phyloP scores from a whole-genome alignment of 306 rosid genomes.

The Quercus dentata region DNA sequence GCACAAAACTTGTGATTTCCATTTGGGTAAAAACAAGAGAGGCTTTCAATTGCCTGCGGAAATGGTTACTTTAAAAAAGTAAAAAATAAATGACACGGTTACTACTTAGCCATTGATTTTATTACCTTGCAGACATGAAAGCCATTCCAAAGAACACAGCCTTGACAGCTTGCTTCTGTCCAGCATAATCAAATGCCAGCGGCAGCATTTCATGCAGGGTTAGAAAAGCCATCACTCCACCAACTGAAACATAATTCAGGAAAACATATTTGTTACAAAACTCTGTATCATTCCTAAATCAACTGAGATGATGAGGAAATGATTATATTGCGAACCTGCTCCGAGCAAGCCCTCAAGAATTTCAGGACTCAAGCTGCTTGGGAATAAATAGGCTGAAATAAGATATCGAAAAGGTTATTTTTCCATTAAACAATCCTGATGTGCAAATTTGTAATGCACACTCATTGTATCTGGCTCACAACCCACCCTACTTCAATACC shows the following conservation, averaged over 20 bases:
- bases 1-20: not conserved
- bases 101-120: slow-evolving; percentile 19
- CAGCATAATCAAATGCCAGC: slow-evolving; percentile 92
- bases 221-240: slow-evolving; percentile 94
- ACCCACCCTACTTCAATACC: slow-evolving; percentile 4
- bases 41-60: slow-evolving; percentile 8
- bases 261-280: slow-evolving; percentile 5
- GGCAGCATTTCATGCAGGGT: slow-evolving; percentile 97
- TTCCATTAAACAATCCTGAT: not conserved
- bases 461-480: not conserved
- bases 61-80: not conserved
- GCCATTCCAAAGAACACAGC: slow-evolving; percentile 96
- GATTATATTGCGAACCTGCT: slow-evolving; percentile 55
- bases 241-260: slow-evolving; percentile 48
- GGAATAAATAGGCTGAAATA: slow-evolving; percentile 80
- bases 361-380: slow-evolving; percentile 88
- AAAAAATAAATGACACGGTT: too few species aligned
- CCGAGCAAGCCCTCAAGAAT: slow-evolving; percentile 93
- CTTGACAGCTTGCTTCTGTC: slow-evolving; percentile 86
- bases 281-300: not conserved
- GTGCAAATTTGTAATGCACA: not conserved
- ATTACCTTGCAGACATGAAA: slow-evolving; percentile 94
- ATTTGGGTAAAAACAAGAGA: not conserved
- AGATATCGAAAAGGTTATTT: slow-evolving; percentile 14
- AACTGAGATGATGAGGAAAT: slow-evolving; percentile 7